Percentiles rank a stretch among this genome's conserved stretches.
phyloP scores from a whole-genome alignment of 225 moss, liverwort and hornwort species.

The Ulota crispa region DNA sequence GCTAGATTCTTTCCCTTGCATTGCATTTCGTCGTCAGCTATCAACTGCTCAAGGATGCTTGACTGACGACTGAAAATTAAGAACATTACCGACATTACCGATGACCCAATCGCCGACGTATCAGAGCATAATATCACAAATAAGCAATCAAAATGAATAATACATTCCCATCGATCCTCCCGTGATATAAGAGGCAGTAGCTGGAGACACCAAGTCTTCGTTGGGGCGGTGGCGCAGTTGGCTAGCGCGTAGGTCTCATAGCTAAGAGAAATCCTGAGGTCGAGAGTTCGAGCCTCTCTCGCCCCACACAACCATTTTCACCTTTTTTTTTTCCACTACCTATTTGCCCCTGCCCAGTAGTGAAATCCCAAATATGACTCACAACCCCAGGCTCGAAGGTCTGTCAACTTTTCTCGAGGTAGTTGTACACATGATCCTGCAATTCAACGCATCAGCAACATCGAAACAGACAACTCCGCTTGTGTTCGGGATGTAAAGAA shows the following conservation, averaged over 20 bases:
- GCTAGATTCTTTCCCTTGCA: background rate
- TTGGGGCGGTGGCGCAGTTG: slow-evolving; percentile 63
- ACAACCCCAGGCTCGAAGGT: background rate
- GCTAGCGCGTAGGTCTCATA: slow-evolving; percentile 71
- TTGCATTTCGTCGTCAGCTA: background rate
- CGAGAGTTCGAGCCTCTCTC: slow-evolving; percentile 91
- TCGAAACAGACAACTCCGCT: background rate
- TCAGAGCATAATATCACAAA: too few relatives aligned
- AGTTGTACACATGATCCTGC: background rate
- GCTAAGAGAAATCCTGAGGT: slow-evolving; percentile 76
- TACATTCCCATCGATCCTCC: too few relatives aligned
- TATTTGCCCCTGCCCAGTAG: too few relatives aligned
- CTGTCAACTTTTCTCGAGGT: background rate
- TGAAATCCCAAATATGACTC: too few relatives aligned
- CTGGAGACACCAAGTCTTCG: too few relatives aligned
- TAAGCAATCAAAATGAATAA: too few relatives aligned
- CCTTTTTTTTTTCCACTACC: too few relatives aligned
- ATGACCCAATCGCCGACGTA: too few relatives aligned
- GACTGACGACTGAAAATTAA: background rate
- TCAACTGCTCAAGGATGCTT: background rate
- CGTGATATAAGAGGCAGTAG: too few relatives aligned
- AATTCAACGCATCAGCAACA: background rate
- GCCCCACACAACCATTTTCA: slow-evolving; percentile 36
- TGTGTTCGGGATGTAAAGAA: background rate
- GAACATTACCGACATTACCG: background rate